These are phyloP conservation scores for Prunella vulgaris DNA, from an alignment of 257 asterid species.

Conservation along the genomic window DNA sequence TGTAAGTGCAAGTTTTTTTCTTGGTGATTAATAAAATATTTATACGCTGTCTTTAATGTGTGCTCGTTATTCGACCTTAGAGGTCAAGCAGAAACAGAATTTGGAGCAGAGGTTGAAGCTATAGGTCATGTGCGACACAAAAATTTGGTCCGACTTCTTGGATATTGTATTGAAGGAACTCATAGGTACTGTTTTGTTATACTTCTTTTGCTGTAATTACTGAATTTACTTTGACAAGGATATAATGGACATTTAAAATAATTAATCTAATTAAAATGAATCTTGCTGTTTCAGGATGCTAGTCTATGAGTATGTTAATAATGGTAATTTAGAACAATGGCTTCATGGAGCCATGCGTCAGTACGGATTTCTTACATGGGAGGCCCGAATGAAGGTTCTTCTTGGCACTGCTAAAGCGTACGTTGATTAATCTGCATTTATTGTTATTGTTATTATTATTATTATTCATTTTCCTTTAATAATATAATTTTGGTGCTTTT, in stretches of 20 bases:
- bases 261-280: not conserved
- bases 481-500: constrained; percentile 5
- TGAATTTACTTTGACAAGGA: too few relatives aligned
- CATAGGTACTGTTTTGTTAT: constrained; percentile 52
- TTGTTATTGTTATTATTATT: not conserved
- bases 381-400: constrained; percentile 81
- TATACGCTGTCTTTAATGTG: not conserved
- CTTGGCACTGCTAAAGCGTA: constrained; percentile 99
- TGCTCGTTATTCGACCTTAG: constrained; percentile 23
- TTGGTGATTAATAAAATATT: not conserved
- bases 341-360: constrained; percentile 96
- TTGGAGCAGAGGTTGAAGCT: constrained; percentile 93
- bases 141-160: constrained; percentile 90
- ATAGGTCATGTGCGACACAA: constrained; percentile 95
- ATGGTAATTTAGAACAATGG: constrained; percentile 95
- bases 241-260: too few relatives aligned
- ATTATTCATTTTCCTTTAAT: not conserved
- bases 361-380: constrained; percentile 91
- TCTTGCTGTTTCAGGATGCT: constrained; percentile 29
- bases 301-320: constrained; percentile 84
- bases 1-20: constrained; percentile 48
- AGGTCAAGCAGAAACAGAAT: constrained; percentile 98
- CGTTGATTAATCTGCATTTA: constrained; percentile 27
- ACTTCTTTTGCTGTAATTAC: not conserved
- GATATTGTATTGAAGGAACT: constrained; percentile 98